Percentiles rank a stretch among this genome's conserved stretches.
These are phyloP conservation scores for Phalaenopsis equestris DNA, from an alignment of 106 monocot species.

Conservation along the genomic window DNA sequence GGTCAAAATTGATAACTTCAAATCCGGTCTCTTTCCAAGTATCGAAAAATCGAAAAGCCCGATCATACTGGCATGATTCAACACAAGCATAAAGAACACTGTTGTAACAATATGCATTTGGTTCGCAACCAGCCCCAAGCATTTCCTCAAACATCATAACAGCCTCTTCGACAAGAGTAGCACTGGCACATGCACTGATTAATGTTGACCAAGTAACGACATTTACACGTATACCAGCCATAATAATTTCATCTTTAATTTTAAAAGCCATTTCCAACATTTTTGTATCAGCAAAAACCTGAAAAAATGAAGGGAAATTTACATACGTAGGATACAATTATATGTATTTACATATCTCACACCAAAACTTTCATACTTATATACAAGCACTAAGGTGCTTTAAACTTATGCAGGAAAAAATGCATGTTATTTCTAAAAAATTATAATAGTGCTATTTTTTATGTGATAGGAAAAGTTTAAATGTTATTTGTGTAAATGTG, in stretches of 20 bases:
- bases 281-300: slow-evolving; percentile 89
- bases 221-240: slow-evolving; percentile 57
- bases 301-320: neutral
- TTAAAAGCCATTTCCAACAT: slow-evolving; percentile 77
- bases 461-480: too few species aligned
- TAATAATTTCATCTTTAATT: slow-evolving; percentile 72
- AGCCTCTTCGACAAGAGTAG: slow-evolving; percentile 48
- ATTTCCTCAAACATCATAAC: slow-evolving; percentile 77
- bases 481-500: too few species aligned
- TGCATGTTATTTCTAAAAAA: too few species aligned
- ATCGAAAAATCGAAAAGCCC: slow-evolving; percentile 73
- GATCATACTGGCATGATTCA: slow-evolving; percentile 72
- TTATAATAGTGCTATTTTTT: too few species aligned
- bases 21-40: slow-evolving; percentile 67
- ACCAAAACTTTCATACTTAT: too few species aligned
- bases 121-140: slow-evolving; percentile 64
- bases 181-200: slow-evolving; percentile 67
- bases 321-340: too few species aligned
- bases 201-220: slow-evolving; percentile 78
- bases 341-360: too few species aligned
- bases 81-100: slow-evolving; percentile 75
- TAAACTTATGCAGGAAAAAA: too few species aligned
- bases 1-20: slow-evolving; percentile 15
- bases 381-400: too few species aligned
- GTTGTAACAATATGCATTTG: slow-evolving; percentile 83